Evolutionary conservation across 352 stramenopile genomes (phyloP).

Genomic region (Pythium aphanidermatum): DNA sequence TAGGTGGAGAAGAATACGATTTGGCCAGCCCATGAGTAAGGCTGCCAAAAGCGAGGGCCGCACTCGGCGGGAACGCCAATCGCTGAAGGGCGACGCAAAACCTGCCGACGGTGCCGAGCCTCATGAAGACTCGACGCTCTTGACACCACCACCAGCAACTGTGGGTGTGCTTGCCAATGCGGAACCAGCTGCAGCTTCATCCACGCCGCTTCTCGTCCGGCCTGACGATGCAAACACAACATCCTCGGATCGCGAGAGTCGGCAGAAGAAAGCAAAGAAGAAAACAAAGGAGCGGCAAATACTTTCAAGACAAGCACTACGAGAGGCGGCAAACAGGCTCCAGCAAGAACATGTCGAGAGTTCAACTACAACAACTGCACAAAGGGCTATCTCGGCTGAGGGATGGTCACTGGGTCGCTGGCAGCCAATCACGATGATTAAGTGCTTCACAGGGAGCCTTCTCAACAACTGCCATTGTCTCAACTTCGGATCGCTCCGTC

Average conservation of each 20-base stretch:
- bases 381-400: no score
- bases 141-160: neutral
- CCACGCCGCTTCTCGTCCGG: conserved; percentile 31
- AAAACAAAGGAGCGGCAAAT: conserved; percentile 1
- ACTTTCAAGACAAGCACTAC: neutral
- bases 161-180: conserved; percentile 15
- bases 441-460: neutral
- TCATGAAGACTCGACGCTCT: neutral
- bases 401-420: no score
- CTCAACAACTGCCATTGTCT: conserved; percentile 6
- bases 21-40: no score
- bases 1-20: no score
- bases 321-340: neutral
- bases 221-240: conserved; percentile 3
- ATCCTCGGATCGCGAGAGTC: neutral
- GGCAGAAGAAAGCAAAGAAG: neutral
- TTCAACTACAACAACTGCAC: no score
- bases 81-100: neutral
- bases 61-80: no score
- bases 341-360: neutral
- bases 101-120: neutral
- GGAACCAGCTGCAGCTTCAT: conserved; percentile 20
- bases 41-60: no score
- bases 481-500: conserved; percentile 3
- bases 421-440: no score